Conservation (phyloP, 2,329 filamentous ascomycete genomes). For the Neonectria magnoliae region DNA sequence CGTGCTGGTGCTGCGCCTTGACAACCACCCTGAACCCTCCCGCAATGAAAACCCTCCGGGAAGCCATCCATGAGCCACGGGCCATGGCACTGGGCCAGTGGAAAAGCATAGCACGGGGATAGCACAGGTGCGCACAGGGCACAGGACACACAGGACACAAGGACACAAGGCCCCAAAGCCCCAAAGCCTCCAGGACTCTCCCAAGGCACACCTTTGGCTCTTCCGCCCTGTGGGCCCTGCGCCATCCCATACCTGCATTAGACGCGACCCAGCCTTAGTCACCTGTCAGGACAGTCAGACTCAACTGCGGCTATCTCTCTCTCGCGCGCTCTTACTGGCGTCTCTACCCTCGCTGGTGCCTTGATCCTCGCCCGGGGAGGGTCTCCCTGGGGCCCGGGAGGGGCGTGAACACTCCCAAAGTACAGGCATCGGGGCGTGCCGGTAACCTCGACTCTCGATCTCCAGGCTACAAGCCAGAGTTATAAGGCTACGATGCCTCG, state of each 20-base stretch:
- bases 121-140: conserved; percentile 32
- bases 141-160: conserved; percentile 26
- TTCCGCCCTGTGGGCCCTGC: conserved; percentile 37
- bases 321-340: conserved; percentile 41
- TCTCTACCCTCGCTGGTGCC: conserved; percentile 45
- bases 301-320: conserved; percentile 42
- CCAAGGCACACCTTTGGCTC: conserved; percentile 43
- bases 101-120: conserved; percentile 26
- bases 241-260: conserved; percentile 44
- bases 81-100: background rate
- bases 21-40: conserved; percentile 36
- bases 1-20: conserved; percentile 44
- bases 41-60: conserved; percentile 33
- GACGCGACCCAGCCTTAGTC: conserved; percentile 43
- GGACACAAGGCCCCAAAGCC: conserved; percentile 31
- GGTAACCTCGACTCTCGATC: conserved; percentile 31
- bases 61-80: conserved; percentile 18
- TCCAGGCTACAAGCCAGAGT: conserved; percentile 46
- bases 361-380: conserved; percentile 38
- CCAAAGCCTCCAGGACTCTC: conserved; percentile 42
- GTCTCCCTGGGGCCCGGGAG: conserved; percentile 18
- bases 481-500: conserved; percentile 68
- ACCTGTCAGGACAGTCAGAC: conserved; percentile 48
- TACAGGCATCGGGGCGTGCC: conserved; percentile 33
- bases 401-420: conserved; percentile 23